These are phyloP conservation scores for Ambrosiella cleistominuta DNA, from an alignment of 2,329 filamentous ascomycete species.

Conservation along the genomic window DNA sequence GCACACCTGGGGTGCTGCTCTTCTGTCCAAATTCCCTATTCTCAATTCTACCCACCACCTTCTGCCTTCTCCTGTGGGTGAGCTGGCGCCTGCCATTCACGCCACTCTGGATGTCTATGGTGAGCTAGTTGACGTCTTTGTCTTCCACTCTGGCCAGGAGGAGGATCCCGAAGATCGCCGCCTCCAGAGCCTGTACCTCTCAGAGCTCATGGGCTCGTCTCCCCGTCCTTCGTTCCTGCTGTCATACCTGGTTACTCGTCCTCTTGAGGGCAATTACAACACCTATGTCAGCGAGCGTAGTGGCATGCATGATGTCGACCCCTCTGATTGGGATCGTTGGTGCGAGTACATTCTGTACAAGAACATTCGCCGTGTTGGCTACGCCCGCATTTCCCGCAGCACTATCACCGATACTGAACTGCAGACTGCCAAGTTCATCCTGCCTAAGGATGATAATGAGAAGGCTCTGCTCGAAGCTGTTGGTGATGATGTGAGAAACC, in stretches of 20 bases:
- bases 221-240: constrained; percentile 68
- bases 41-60: constrained; percentile 93
- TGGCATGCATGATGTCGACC: constrained; percentile 91
- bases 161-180: constrained; percentile 86
- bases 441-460: constrained; percentile 48
- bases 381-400: constrained; percentile 71
- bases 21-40: constrained; percentile 95
- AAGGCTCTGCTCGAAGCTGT: constrained; percentile 25
- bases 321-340: constrained; percentile 89
- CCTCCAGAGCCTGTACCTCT: constrained; percentile 70
- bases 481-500: constrained; percentile 36
- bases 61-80: constrained; percentile 79
- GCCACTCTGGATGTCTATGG: constrained; percentile 93
- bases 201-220: constrained; percentile 71
- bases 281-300: constrained; percentile 74
- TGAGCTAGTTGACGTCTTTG: constrained; percentile 76
- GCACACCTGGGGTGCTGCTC: constrained; percentile 88
- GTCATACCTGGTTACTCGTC: constrained; percentile 82
- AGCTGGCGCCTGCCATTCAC: constrained; percentile 88
- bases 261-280: constrained; percentile 86
- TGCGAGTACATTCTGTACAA: constrained; percentile 98
- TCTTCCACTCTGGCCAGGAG: constrained; percentile 97
- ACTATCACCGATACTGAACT: constrained; percentile 96
- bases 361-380: constrained; percentile 65
- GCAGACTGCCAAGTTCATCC: constrained; percentile 86